Evolutionary conservation across 2,329 filamentous ascomycete species (phyloP).

Genomic region (Fusarium albidum): DNA sequence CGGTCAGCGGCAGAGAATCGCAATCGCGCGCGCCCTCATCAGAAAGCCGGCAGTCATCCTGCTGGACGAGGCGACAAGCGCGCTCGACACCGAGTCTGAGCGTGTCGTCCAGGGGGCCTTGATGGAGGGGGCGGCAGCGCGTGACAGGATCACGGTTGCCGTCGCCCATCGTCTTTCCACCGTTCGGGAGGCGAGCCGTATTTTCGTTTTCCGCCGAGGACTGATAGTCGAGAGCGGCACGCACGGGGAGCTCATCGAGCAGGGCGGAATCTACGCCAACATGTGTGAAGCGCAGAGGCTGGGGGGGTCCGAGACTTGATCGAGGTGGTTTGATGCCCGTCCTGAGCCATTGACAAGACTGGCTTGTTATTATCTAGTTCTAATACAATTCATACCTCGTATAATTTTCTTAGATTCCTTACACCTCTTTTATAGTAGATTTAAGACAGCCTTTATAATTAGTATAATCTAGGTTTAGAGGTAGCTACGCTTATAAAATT

Average conservation of each 20-base stretch:
- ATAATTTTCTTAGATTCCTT: too few relatives aligned
- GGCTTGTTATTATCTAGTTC: too few relatives aligned
- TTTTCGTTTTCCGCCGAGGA: constrained; percentile 20
- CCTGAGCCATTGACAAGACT: too few relatives aligned
- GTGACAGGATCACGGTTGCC: constrained; percentile 20
- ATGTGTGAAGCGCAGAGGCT: constrained; percentile 21
- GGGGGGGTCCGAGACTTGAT: too few relatives aligned
- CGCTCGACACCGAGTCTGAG: constrained; percentile 15
- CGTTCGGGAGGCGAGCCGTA: constrained; percentile 10
- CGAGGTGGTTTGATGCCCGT: too few relatives aligned
- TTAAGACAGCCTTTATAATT: too few relatives aligned
- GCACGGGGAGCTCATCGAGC: constrained; percentile 6
- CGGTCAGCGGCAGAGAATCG: constrained; percentile 17
- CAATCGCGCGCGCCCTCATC: constrained; percentile 17
- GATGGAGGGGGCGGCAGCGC: constrained; percentile 1
- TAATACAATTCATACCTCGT: too few relatives aligned
- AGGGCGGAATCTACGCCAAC: constrained; percentile 12
- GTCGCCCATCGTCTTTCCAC: constrained; percentile 20
- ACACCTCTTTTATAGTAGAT: too few relatives aligned
- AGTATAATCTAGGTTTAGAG: too few relatives aligned
- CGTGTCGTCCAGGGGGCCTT: constrained; percentile 14
- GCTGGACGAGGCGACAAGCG: constrained; percentile 13
- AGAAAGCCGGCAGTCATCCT: constrained; percentile 13
- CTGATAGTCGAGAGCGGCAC: constrained; percentile 16
- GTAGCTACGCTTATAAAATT: too few relatives aligned